Evolutionary conservation across 2,329 filamentous ascomycete species (phyloP).

Genomic region (Talaromyces sp.): DNA sequence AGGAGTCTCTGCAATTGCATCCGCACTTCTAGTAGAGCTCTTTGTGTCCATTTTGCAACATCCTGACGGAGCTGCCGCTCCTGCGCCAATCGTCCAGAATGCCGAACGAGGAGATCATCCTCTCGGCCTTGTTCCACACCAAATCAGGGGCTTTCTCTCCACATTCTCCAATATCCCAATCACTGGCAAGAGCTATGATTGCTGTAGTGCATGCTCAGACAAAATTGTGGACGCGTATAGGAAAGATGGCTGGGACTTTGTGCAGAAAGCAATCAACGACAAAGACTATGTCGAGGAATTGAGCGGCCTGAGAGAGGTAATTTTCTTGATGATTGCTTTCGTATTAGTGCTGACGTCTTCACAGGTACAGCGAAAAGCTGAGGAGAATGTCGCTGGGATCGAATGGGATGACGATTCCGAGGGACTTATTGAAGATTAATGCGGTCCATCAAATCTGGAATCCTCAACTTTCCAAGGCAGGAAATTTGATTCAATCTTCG

Average conservation of each 20-base stretch:
- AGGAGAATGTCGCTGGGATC: constrained; percentile 43
- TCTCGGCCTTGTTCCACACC: constrained; percentile 57
- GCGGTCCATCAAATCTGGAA: neutral
- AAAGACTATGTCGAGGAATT: constrained; percentile 62
- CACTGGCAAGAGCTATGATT: constrained; percentile 57
- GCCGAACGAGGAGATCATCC: constrained; percentile 44
- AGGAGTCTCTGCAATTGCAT: constrained; percentile 87
- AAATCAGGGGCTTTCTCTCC: constrained; percentile 61
- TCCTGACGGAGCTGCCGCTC: constrained; percentile 52
- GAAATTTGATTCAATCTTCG: constrained; percentile 2
- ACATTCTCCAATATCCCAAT: constrained; percentile 59
- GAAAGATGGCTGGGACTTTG: constrained; percentile 58
- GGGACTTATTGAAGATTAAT: constrained; percentile 36
- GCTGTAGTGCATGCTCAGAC: constrained; percentile 61
- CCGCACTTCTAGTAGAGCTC: constrained; percentile 84
- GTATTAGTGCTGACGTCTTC: constrained; percentile 23
- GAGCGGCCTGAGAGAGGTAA: constrained; percentile 58
- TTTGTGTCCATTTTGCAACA: constrained; percentile 86
- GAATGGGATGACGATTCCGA: constrained; percentile 45
- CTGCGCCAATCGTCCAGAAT: constrained; percentile 32
- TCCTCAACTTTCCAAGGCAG: neutral
- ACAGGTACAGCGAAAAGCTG: constrained; percentile 46
- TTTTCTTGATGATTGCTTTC: constrained; percentile 2
- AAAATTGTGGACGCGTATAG: constrained; percentile 53
- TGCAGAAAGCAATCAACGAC: constrained; percentile 58